Evolutionary conservation across 139 green algal genomes (phyloP).

Genomic region (Zygnema cylindricum): DNA sequence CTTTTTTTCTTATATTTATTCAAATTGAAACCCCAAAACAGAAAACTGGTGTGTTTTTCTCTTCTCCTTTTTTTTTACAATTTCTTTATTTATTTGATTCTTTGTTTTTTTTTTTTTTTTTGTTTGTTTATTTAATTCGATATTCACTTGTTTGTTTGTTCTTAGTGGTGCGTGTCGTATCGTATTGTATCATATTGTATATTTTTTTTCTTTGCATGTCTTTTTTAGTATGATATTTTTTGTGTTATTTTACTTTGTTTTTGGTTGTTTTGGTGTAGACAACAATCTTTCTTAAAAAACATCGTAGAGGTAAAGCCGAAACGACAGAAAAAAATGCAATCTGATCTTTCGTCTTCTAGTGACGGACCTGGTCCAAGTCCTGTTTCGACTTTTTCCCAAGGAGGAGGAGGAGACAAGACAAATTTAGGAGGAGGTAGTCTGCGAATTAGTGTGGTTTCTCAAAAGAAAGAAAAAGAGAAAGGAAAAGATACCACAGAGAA

Average conservation of each 20-base stretch:
- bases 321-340: not conserved
- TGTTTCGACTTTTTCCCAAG: not conserved
- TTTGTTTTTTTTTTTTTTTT: no score
- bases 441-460: not conserved
- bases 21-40: not conserved
- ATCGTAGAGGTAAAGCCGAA: conserved; percentile 48
- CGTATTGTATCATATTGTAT: no score
- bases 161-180: no score
- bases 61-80: not conserved
- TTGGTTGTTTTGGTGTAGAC: conserved; percentile 17
- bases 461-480: not conserved
- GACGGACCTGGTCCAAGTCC: not conserved
- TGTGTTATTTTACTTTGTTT: no score
- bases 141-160: no score
- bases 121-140: no score
- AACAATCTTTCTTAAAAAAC: conserved; percentile 34
- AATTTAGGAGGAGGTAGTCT: not conserved
- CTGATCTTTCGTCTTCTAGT: not conserved
- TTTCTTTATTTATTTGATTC: no score
- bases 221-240: no score
- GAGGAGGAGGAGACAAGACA: not conserved
- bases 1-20: not conserved
- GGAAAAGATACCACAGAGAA: no score
- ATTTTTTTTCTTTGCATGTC: no score
- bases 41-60: not conserved